phyloP scores from a whole-genome alignment of 164 flowering plant species.

The Stephania cephalantha region DNA sequence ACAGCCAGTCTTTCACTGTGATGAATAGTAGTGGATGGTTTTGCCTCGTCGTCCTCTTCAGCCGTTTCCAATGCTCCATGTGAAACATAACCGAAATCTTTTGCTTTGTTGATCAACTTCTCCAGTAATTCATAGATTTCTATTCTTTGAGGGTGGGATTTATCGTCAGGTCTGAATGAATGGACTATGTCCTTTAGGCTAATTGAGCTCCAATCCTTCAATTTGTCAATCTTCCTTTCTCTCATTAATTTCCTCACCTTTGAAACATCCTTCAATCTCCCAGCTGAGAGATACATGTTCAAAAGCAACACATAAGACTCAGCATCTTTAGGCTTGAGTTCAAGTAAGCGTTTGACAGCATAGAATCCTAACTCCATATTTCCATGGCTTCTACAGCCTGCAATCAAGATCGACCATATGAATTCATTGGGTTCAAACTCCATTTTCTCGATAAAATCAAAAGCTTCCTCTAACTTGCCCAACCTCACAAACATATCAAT shows the following conservation, averaged over 20 bases:
- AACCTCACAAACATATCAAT: constrained; percentile 72
- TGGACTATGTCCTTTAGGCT: constrained; percentile 55
- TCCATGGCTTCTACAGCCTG: constrained; percentile 71
- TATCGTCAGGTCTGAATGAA: constrained; percentile 47
- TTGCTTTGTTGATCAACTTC: constrained; percentile 44
- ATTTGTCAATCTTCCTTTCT: constrained; percentile 38
- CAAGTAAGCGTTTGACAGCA: constrained; percentile 72
- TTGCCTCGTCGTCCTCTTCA: constrained; percentile 35
- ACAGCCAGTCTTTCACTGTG: constrained; percentile 84
- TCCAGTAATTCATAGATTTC: constrained; percentile 34
- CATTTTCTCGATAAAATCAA: constrained; percentile 55
- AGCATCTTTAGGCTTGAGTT: constrained; percentile 56
- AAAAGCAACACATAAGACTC: constrained; percentile 53
- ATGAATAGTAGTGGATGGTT: constrained; percentile 23
- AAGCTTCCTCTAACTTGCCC: constrained; percentile 69
- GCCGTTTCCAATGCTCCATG: constrained; percentile 24
- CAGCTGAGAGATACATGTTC: constrained; percentile 64
- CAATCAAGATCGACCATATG: constrained; percentile 69
- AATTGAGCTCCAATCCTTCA: constrained; percentile 73
- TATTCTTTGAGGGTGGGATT: constrained; percentile 20
- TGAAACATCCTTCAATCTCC: constrained; percentile 60
- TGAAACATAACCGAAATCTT: constrained; percentile 38
- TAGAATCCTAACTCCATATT: constrained; percentile 53
- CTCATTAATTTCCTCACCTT: constrained; percentile 61
- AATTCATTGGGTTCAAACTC: constrained; percentile 54